Conservation (phyloP, 768 basidiomycete genomes). For the Macrolepiota fuliginosa region DNA sequence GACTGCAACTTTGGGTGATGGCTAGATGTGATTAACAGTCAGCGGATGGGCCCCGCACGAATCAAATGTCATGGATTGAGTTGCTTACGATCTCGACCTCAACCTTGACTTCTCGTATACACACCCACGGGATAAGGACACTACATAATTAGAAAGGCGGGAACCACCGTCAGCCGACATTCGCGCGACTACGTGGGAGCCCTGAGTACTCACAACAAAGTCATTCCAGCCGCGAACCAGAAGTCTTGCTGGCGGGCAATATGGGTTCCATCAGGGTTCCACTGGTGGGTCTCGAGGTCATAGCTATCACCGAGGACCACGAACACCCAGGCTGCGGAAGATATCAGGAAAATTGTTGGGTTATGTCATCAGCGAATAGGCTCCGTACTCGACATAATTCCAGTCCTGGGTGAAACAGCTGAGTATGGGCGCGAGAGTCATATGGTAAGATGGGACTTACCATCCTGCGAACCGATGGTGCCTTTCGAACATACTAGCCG, state of each 20-base stretch:
- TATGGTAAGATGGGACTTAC: conserved; percentile 31
- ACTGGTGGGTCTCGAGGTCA: conserved; percentile 50
- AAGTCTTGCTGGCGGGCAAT: conserved; percentile 72
- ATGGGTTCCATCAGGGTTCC: conserved; percentile 58
- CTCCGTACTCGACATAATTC: conserved; percentile 49
- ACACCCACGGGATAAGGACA: conserved; percentile 73
- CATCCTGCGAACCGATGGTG: conserved; percentile 84
- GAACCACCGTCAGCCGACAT: not conserved
- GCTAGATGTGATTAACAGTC: conserved; percentile 36
- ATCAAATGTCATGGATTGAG: not conserved
- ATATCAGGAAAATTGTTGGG: conserved; percentile 3
- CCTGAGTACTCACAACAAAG: conserved; percentile 51
- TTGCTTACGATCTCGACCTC: conserved; percentile 70
- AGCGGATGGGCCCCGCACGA: not conserved
- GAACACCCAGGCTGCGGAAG: conserved; percentile 55
- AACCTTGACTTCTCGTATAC: conserved; percentile 72
- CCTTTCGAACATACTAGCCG: conserved; percentile 67
- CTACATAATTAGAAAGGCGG: conserved; percentile 29
- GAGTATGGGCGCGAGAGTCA: conserved; percentile 7
- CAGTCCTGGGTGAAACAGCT: conserved; percentile 31
- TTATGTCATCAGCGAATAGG: not conserved
- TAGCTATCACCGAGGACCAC: conserved; percentile 69
- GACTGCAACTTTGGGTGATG: conserved; percentile 78
- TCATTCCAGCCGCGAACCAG: conserved; percentile 78
- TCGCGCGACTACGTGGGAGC: not conserved